Evolutionary conservation across 2,329 filamentous ascomycete species (phyloP).

Genomic region (Penicillium sp.): DNA sequence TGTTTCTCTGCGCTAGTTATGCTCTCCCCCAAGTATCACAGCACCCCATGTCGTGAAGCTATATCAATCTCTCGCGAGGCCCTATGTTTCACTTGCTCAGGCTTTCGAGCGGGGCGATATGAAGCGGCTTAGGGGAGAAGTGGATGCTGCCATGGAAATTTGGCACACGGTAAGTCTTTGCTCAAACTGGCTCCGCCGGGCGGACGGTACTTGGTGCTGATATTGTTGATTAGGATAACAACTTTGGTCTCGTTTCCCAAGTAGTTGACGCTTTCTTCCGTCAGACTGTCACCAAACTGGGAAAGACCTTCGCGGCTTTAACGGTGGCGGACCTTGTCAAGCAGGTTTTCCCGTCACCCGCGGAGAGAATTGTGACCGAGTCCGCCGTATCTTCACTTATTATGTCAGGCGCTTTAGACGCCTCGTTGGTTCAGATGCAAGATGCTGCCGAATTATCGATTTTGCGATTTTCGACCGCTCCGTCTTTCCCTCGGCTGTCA

Average conservation of each 20-base stretch:
- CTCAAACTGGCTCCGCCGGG: not conserved
- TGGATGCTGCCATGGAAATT: slow-evolving; percentile 58
- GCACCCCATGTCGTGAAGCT: slow-evolving; percentile 56
- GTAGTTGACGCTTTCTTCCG: slow-evolving; percentile 71
- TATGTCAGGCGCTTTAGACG: slow-evolving; percentile 52
- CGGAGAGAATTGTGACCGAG: slow-evolving; percentile 32
- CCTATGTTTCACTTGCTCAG: slow-evolving; percentile 70
- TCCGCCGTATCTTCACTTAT: slow-evolving; percentile 50
- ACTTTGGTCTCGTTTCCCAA: slow-evolving; percentile 68
- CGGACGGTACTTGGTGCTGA: not conserved
- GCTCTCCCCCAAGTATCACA: slow-evolving; percentile 59
- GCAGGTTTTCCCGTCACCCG: slow-evolving; percentile 32
- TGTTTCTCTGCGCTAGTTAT: slow-evolving; percentile 35
- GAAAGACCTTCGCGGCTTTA: slow-evolving; percentile 69
- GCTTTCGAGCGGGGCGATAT: slow-evolving; percentile 66
- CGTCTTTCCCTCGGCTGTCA: slow-evolving; percentile 35
- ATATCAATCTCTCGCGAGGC: slow-evolving; percentile 62
- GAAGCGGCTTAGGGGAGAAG: slow-evolving; percentile 64
- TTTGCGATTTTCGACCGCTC: slow-evolving; percentile 54
- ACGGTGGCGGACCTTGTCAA: slow-evolving; percentile 53
- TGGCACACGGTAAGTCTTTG: slow-evolving; percentile 60
- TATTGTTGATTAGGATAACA: slow-evolving; percentile 62
- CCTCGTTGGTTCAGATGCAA: slow-evolving; percentile 50
- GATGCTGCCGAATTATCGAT: slow-evolving; percentile 46
- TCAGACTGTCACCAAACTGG: slow-evolving; percentile 73